Base-by-base conservation (phyloP, 2,329 filamentous ascomycete species). In the Clathrospora elynae region DNA sequence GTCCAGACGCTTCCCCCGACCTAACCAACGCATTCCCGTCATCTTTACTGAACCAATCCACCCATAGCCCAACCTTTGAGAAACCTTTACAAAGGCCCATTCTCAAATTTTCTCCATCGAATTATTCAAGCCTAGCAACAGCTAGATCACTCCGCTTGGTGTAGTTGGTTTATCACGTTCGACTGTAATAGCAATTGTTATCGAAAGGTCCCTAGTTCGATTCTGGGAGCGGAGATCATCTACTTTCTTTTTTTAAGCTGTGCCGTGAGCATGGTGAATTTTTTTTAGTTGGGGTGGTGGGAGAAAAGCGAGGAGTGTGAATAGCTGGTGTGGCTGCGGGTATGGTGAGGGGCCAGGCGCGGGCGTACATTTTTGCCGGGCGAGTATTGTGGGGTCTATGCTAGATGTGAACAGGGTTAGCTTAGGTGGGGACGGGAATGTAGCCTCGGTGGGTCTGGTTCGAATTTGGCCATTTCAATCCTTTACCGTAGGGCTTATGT, bases 81-180 rank as follows among this genome's bases (percentile, higher is more conserved):
- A 23, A 23, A n/a, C 30, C 12, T 30, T 30, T 30, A 22, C 23
- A 25, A 5, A 10, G 6, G 13, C n/a, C 6, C 13, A 18, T 25
- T 8, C 3, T 6, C 3, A 9, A 17, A 33, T 8, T 20, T 24
- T 30, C 25, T 26, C 31, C 34, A 57, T 49, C 48, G 42, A 52
- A 43, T 33, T 46, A 35, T 7, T 35, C 54, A 57, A 57, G 56
- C 51, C 46, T 49, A 46, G 38, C 34, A 39, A 25, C 31, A 31
- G 40, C 33, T 51, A 52, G 46, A 57, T 7, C 12, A 31, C 57
- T 61, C 57, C 57, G 51, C 57, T 61, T 61, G 57, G 57, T 61
- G 57, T 61, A 61, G 61, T 68, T 67, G 63, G 64, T 62, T 53
- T 61, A 66, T 66, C 61, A 65, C 64, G 61, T 66, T 66, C 60